These are phyloP conservation scores for Debaryomycetaceae sp. DNA, from an alignment of 1,139 yeast genomes.

Conservation along the genomic window DNA sequence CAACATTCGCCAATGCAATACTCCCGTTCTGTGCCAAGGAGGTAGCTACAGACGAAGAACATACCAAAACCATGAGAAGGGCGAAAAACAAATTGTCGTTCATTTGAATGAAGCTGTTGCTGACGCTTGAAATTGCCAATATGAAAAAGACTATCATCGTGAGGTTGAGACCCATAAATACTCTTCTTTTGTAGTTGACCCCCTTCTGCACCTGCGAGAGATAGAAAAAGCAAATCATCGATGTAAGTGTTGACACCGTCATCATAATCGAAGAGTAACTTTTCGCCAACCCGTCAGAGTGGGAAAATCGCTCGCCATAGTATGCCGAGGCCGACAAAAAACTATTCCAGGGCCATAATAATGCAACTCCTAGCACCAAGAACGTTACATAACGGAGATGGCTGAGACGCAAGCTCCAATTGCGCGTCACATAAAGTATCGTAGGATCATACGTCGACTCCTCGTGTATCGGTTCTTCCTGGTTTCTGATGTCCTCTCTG, in stretches of 20 bases:
- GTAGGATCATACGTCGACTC: constrained; percentile 21
- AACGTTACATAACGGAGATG: constrained; percentile 60
- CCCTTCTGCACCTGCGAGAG: constrained; percentile 66
- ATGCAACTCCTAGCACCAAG: constrained; percentile 66
- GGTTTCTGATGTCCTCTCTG: constrained; percentile 6
- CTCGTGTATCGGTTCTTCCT: background rate
- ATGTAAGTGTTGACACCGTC: constrained; percentile 77
- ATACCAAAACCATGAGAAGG: constrained; percentile 55
- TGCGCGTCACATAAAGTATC: constrained; percentile 17
- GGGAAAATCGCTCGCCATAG: constrained; percentile 62
- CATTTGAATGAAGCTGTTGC: constrained; percentile 36
- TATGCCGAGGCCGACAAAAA: constrained; percentile 83
- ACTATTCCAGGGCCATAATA: constrained; percentile 97
- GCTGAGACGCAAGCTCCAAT: constrained; percentile 22
- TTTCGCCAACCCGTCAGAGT: constrained; percentile 50
- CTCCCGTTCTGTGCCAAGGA: constrained; percentile 85
- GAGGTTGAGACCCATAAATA: constrained; percentile 54
- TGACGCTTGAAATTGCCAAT: constrained; percentile 50
- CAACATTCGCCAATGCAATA: constrained; percentile 79
- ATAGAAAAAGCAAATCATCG: constrained; percentile 56
- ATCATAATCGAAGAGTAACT: constrained; percentile 82
- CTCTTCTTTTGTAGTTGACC: constrained; percentile 60
- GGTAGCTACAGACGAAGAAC: constrained; percentile 60
- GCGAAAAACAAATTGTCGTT: constrained; percentile 38
- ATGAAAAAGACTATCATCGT: constrained; percentile 56